Base-by-base conservation (phyloP, 2,329 filamentous ascomycete genomes). In the Fonsecaea multimorphosa region DNA sequence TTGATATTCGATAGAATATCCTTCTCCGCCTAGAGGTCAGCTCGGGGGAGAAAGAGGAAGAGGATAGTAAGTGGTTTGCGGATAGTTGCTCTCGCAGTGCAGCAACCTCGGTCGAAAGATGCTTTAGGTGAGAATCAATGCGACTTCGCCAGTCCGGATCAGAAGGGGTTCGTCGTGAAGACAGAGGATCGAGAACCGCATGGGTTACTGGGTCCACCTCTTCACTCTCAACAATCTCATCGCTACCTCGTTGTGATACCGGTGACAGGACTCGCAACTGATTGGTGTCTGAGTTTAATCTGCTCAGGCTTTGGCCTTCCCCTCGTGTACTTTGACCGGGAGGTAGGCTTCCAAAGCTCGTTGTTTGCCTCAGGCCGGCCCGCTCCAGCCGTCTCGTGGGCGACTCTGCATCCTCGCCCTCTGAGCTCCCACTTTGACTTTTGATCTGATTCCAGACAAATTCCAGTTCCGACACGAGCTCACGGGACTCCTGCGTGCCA, bases 401-500 rank as follows among this genome's bases (percentile, higher is more conserved):
- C 72, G 76, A 68, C 75, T 77, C 61, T 76, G 78, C 29, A 80
- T 76, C 67, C 76, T 70, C 68, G 76, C 71, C 73, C 72, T 51
- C 79, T 12, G 64, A 64, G 58, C 65, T 65, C 29, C 70, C 67
- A 16, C 68, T 68, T 29, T 68, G 66, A 34, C 69, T 68, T 31
- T 64, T 96, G 73, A 99, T 94, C 77, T 98, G 95, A 72, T 97
- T 93, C 95, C 95, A 99, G 44, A 99, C 94, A 74, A 98, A 99
- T 79, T 99, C 95, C n/a, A 99, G 86, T 78, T 99, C 95, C 9
- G 89, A 85, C 40, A 98, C 93, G 44, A 99, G 84, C 78, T 96
- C 93, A 66, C 89, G 86, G 7, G 92, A 92, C 76, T 97, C 93
- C 56, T 79, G 74, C 0, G 93, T 97, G 46, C 90, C 85, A 51